Conservation (phyloP, 768 basidiomycete genomes). For the Suillus variegatus region DNA sequence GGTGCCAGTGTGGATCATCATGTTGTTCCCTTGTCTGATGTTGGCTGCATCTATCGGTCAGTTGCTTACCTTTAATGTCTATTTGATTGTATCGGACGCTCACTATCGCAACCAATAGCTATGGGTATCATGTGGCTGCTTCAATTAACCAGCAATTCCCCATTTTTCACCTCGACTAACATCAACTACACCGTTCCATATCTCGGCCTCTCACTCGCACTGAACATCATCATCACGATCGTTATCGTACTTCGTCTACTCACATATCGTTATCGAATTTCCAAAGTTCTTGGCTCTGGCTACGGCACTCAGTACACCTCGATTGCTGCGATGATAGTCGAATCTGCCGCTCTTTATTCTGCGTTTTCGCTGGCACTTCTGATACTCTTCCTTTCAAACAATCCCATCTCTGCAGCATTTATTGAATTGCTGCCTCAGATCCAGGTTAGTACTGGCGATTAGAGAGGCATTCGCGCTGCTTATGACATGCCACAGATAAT, state of each 20-base stretch:
- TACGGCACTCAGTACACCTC: constrained; percentile 31
- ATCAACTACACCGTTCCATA: constrained; percentile 24
- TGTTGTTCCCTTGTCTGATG: constrained; percentile 3
- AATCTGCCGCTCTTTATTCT: constrained; percentile 35
- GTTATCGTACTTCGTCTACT: constrained; percentile 32
- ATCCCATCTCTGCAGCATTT: constrained; percentile 29
- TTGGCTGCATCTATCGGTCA: neutral
- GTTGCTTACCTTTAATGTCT: neutral
- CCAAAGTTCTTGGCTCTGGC: constrained; percentile 21
- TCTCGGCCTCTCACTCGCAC: constrained; percentile 25
- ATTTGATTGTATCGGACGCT: neutral
- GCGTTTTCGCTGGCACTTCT: constrained; percentile 31
- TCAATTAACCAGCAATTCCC: neutral
- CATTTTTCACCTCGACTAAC: constrained; percentile 11
- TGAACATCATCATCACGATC: constrained; percentile 36
- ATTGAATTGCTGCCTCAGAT: constrained; percentile 29
- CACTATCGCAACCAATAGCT: neutral
- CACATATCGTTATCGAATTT: constrained; percentile 15
- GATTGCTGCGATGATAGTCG: constrained; percentile 36
- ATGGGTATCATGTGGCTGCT: constrained; percentile 3
- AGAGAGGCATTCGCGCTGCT: too few species aligned
- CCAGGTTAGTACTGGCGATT: constrained; percentile 22
- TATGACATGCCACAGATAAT: constrained; percentile 22
- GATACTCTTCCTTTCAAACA: constrained; percentile 23
- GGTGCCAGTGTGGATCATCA: neutral